Percentiles rank a stretch among this genome's conserved stretches.
phyloP scores from a whole-genome alignment of 2,329 filamentous ascomycete genomes.

The Aspergillus sclerotialis region DNA sequence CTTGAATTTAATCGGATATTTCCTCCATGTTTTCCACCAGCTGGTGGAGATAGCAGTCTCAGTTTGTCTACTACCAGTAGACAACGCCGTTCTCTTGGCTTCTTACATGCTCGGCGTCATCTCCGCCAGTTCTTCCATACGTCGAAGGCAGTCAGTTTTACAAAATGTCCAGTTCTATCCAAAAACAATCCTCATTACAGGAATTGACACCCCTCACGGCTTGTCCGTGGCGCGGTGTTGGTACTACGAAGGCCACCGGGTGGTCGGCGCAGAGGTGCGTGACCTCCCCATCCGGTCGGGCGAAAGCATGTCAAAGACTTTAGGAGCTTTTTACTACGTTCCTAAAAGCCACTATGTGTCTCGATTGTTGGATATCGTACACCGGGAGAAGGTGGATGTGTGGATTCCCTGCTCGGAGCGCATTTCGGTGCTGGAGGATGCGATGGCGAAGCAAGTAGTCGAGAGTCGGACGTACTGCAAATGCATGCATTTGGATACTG shows the following conservation, averaged over 20 bases:
- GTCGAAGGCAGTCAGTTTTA: constrained; percentile 17
- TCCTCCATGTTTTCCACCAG: constrained; percentile 14
- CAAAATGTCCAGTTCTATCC: constrained; percentile 32
- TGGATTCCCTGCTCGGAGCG: constrained; percentile 72
- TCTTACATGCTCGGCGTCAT: constrained; percentile 28
- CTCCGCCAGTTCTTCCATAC: constrained; percentile 12
- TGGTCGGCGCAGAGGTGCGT: constrained; percentile 64
- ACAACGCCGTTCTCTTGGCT: constrained; percentile 37
- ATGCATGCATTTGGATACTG: constrained; percentile 56
- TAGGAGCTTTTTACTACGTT: constrained; percentile 50
- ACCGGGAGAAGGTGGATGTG: constrained; percentile 56
- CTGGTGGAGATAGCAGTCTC: constrained; percentile 20
- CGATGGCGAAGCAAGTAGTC: constrained; percentile 54
- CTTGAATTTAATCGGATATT: constrained; percentile 4
- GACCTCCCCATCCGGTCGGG: constrained; percentile 40
- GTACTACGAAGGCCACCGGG: constrained; percentile 57
- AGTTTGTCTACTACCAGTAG: constrained; percentile 40
- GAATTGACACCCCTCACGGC: constrained; percentile 66
- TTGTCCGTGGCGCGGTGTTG: constrained; percentile 60
- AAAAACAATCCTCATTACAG: constrained; percentile 62
- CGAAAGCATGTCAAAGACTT: constrained; percentile 52
- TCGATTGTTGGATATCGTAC: constrained; percentile 52
- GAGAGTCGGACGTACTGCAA: constrained; percentile 52
- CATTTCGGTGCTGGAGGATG: constrained; percentile 59
- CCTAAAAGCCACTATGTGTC: constrained; percentile 48